These are phyloP conservation scores for Coemansia sp. DNA, from an alignment of 192 early-diverging fungal species.

Conservation along the genomic window DNA sequence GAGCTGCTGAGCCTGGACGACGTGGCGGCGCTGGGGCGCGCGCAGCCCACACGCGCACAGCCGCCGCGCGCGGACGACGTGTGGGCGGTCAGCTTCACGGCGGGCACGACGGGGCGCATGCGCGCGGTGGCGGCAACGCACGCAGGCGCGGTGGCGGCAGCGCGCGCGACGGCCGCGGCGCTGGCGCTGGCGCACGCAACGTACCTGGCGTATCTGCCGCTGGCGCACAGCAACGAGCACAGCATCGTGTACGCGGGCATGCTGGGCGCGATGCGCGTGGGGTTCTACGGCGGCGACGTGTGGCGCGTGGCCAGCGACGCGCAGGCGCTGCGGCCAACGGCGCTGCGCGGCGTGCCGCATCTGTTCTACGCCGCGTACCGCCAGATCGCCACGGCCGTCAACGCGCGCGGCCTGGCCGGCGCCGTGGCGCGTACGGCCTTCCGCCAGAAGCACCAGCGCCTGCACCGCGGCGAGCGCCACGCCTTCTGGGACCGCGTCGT, in stretches of 20 bases:
- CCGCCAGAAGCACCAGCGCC: constrained; percentile 55
- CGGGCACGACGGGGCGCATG: constrained; percentile 76
- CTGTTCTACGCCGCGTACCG: constrained; percentile 88
- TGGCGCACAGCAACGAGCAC: constrained; percentile 85
- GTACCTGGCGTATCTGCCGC: constrained; percentile 76
- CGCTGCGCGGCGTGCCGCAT: constrained; percentile 86
- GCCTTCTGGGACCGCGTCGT: constrained; percentile 79
- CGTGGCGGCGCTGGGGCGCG: constrained; percentile 58
- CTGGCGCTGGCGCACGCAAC: constrained; percentile 15
- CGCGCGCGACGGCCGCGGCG: constrained; percentile 13
- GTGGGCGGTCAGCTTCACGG: constrained; percentile 74
- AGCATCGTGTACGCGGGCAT: constrained; percentile 56
- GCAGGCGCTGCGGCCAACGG: constrained; percentile 74
- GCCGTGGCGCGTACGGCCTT: constrained; percentile 61
- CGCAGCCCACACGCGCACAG: constrained; percentile 52
- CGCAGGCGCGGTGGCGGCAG: constrained; percentile 56
- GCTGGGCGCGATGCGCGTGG: constrained; percentile 63
- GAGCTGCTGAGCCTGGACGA: constrained; percentile 55
- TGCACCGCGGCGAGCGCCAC: constrained; percentile 60
- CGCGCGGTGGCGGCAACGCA: constrained; percentile 74
- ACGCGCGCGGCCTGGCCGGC: constrained; percentile 59
- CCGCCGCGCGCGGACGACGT: constrained; percentile 64
- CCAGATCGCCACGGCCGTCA: constrained; percentile 57
- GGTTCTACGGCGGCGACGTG: constrained; percentile 66
- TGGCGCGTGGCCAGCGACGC: constrained; percentile 77